phyloP scores from a whole-genome alignment of 2,329 filamentous ascomycete genomes.

The Blumeriella jaapii region DNA sequence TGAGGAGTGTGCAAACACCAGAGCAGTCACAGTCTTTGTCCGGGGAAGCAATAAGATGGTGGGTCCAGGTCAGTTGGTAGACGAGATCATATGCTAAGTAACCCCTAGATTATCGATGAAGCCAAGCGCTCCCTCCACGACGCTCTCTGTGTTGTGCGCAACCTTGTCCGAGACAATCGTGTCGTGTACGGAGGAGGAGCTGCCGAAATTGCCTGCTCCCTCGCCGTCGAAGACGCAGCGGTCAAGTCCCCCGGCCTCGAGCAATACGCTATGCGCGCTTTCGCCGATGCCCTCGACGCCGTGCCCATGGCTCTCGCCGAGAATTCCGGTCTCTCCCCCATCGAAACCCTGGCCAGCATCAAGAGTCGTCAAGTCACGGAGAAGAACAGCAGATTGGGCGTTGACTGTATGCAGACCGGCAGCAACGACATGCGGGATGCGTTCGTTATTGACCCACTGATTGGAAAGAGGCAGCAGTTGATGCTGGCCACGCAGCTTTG shows the following conservation, averaged over 20 bases:
- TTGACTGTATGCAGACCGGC: constrained; percentile 95
- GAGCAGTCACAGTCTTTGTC: constrained; percentile 93
- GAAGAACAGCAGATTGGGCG: constrained; percentile 66
- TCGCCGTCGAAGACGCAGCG: constrained; percentile 91
- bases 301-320: constrained; percentile 94
- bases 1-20: constrained; percentile 95
- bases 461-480: constrained; percentile 95
- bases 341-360: constrained; percentile 86
- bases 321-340: constrained; percentile 92
- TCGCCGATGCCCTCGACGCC: constrained; percentile 85
- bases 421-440: constrained; percentile 96
- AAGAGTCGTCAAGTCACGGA: constrained; percentile 96
- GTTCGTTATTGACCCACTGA: constrained; percentile 96
- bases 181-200: constrained; percentile 96
- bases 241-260: constrained; percentile 93
- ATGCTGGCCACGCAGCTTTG: constrained; percentile 94
- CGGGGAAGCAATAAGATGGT: constrained; percentile 99
- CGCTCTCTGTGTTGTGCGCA: constrained; percentile 92
- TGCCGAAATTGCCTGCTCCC: constrained; percentile 91
- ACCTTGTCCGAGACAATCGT: constrained; percentile 89
- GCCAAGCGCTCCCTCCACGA: constrained; percentile 96
- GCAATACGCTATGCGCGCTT: constrained; percentile 98
- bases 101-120: constrained; percentile 89
- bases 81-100: constrained; percentile 16
- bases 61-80: constrained; percentile 26